These are phyloP conservation scores for Cladophialophora psammophila DNA, from an alignment of 2,329 filamentous ascomycete species.

Conservation along the genomic window DNA sequence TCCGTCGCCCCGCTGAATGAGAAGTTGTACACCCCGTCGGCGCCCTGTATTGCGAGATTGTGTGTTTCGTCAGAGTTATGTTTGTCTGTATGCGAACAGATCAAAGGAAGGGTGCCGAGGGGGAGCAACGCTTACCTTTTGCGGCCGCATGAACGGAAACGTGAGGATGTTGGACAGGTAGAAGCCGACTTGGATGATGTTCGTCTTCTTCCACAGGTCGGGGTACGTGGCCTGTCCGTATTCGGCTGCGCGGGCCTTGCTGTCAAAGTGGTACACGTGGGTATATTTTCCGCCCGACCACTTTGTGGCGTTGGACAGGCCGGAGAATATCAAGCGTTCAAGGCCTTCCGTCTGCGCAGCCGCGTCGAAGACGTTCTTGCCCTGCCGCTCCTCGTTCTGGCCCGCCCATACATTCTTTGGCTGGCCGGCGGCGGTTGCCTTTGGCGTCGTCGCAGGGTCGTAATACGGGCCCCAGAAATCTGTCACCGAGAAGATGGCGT, in stretches of 20 bases:
- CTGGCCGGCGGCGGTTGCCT: conserved; percentile 11
- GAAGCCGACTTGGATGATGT: conserved; percentile 25
- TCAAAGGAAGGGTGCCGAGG: too few species aligned
- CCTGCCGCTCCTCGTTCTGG: conserved; percentile 59
- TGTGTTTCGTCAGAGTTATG: not conserved
- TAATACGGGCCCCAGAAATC: conserved; percentile 64
- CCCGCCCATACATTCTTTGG: conserved; percentile 53
- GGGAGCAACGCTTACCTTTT: conserved; percentile 17
- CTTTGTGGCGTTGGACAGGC: conserved; percentile 57
- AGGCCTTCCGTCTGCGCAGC: conserved; percentile 55
- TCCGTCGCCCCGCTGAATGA: conserved; percentile 22
- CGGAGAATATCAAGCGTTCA: conserved; percentile 60
- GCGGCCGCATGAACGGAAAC: conserved; percentile 15
- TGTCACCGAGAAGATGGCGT: conserved; percentile 63
- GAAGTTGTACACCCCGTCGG: conserved; percentile 23
- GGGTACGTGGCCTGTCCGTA: conserved; percentile 57
- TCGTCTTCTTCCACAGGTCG: conserved; percentile 58
- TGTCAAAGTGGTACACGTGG: conserved; percentile 63
- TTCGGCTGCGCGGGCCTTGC: conserved; percentile 59
- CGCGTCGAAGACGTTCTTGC: conserved; percentile 64
- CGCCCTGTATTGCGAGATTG: conserved; percentile 12
- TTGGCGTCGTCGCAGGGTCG: conserved; percentile 48
- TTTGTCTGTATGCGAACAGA: too few species aligned
- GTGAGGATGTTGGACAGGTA: conserved; percentile 19
- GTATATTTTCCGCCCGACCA: conserved; percentile 56